A percentile compares a stretch with the other conserved stretches of the same genome.
Conservation (phyloP, 2,329 filamentous ascomycete species). For the Ceratocystis lukuohia region DNA sequence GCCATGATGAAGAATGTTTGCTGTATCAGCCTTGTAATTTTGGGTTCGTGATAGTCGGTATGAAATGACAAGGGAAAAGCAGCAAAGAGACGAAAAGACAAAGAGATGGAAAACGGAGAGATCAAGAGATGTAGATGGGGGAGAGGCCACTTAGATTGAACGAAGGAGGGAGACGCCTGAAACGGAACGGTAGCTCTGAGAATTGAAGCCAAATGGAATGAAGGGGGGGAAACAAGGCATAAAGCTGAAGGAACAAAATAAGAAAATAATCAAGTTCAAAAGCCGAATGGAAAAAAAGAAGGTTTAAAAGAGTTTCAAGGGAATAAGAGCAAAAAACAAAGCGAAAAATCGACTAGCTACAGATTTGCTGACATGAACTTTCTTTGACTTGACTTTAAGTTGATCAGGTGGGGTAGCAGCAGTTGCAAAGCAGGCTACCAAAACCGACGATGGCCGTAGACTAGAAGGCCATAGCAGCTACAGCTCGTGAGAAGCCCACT, state of each 20-base stretch:
- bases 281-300: neutral
- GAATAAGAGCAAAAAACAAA: no score
- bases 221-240: neutral
- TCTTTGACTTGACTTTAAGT: no score
- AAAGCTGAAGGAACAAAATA: neutral
- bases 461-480: no score
- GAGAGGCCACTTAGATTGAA: neutral
- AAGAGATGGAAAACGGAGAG: neutral
- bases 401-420: no score
- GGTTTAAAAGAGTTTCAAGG: neutral
- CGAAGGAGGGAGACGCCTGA: no score
- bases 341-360: no score
- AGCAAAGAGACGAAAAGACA: conserved; percentile 11
- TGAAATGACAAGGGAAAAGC: conserved; percentile 7
- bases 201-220: neutral
- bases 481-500: no score
- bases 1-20: conserved; percentile 55
- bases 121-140: neutral
- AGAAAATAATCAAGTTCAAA: neutral
- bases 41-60: conserved; percentile 7
- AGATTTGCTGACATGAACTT: no score
- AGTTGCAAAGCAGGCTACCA: no score
- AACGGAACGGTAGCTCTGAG: neutral
- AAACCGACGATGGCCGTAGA: no score
- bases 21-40: conserved; percentile 17